A percentile compares a stretch with the other conserved stretches of the same genome.
Evolutionary conservation across 306 rosid species (phyloP).

Genomic region (Biancaea sappan): DNA sequence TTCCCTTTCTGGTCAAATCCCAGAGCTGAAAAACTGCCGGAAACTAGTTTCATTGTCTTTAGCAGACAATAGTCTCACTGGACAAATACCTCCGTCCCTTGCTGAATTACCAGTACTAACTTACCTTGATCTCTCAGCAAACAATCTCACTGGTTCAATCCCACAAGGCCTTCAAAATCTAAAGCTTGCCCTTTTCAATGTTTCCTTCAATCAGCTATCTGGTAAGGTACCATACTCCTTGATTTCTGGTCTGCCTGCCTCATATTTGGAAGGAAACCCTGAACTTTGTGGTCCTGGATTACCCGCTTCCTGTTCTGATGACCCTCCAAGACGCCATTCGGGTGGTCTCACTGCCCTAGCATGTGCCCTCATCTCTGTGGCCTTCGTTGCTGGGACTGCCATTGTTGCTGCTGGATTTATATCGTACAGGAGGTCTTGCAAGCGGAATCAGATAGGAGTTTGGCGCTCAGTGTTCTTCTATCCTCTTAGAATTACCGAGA

Average conservation of each 20-base stretch:
- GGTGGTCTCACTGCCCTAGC: constrained; percentile 61
- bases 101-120: constrained; percentile 86
- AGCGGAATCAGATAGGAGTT: constrained; percentile 43
- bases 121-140: constrained; percentile 91
- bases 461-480: constrained; percentile 91
- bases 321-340: constrained; percentile 45
- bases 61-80: constrained; percentile 76
- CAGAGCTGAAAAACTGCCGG: constrained; percentile 70
- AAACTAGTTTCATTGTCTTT: constrained; percentile 85
- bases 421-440: constrained; percentile 55
- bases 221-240: constrained; percentile 83
- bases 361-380: constrained; percentile 68
- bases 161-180: constrained; percentile 88
- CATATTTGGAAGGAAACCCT: constrained; percentile 90
- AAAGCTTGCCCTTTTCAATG: constrained; percentile 97
- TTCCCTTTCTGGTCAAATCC: constrained; percentile 82
- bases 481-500: constrained; percentile 90
- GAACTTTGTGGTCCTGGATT: constrained; percentile 90
- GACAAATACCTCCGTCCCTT: constrained; percentile 75
- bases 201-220: constrained; percentile 84
- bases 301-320: constrained; percentile 70
- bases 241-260: constrained; percentile 92
- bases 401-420: constrained; percentile 64
- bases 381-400: constrained; percentile 67
- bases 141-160: constrained; percentile 86